Evolutionary conservation across 768 basidiomycete species (phyloP), one percentile per base, ranked within the genome.

Genomic region (Trametes cinnabarina): DNA sequence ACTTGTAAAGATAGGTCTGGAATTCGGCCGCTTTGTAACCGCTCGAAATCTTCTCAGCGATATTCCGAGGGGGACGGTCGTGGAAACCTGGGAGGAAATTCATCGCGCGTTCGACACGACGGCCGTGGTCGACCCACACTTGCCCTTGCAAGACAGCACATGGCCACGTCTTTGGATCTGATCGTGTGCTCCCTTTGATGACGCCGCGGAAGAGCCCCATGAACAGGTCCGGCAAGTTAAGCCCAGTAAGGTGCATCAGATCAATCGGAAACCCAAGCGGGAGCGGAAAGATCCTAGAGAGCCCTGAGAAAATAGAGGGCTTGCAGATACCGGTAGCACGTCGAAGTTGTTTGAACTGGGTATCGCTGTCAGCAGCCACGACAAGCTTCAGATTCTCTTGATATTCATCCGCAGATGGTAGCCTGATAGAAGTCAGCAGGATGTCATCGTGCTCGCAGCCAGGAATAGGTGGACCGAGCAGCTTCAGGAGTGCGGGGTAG

Each of bases 351-450:
- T 55, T 30, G 44, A 46, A 47, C 35, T 46, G 28, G 7, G 28
- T 10, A 3, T 43, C 34, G 14, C 25, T 55, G 15, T 82, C 79
- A 47, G 79, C 79, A 23, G 81, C 80, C 48, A 80, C 79, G 41
- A 84, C n/a, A 5, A 25, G 46, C n/a, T 14, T 22, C 2, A 55
- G 17, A 14, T 55, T 34, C 4, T 8, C 2, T 6, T 52, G 11
- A 20, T 56, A 60, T 20, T 37, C 40, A 7, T 35, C 48, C 4
- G 34, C 3, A 34, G 37, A 39, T 0, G 43, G 7, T 1, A 25
- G 25, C 8, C n/a, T 28, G 15, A 58, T 35, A 7, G 50, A 23
- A 12, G 30, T 17, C 6, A 51, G 14, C 17, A 37, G 6, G 7
- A 76, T 51, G 43, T 77, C 71, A 4, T 40, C 11, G 54, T 77